A percentile compares a stretch with the other conserved stretches of the same genome.
phyloP scores from a whole-genome alignment of 345 rosid genomes.

The Citrus reticulata region DNA sequence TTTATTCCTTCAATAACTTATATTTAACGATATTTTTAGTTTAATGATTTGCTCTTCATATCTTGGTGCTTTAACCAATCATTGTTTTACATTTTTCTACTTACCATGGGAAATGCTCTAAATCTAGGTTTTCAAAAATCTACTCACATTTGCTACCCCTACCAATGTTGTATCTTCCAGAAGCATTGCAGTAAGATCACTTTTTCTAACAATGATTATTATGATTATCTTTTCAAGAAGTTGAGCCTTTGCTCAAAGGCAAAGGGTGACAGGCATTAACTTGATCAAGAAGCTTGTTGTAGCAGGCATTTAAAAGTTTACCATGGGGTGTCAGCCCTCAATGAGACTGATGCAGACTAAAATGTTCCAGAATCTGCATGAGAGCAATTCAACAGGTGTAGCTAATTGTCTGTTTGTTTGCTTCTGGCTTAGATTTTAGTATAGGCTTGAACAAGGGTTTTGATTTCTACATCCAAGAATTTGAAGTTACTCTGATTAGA shows the following conservation, averaged over 20 bases:
- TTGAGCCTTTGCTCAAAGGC: not conserved
- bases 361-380: not conserved
- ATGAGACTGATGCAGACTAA: slow-evolving; percentile 5
- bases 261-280: not conserved
- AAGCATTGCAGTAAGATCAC: slow-evolving; percentile 15
- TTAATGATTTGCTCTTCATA: not conserved
- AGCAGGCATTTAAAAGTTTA: slow-evolving; percentile 1
- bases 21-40: not conserved
- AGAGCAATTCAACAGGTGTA: slow-evolving; percentile 8
- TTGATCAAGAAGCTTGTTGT: not conserved
- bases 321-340: not conserved
- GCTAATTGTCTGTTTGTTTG: not conserved
- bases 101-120: not conserved
- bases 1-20: not conserved
- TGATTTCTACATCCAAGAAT: not conserved
- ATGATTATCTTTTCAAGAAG: not conserved
- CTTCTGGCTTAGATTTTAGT: not conserved
- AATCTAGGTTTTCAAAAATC: slow-evolving; percentile 13
- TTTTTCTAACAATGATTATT: not conserved
- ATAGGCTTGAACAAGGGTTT: not conserved
- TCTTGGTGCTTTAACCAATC: not conserved
- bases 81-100: slow-evolving; percentile 2
- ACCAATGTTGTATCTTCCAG: not conserved
- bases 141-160: not conserved
- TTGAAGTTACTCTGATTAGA: not conserved